phyloP scores from a whole-genome alignment of 306 rosid genomes.

The Alnus rubra region DNA sequence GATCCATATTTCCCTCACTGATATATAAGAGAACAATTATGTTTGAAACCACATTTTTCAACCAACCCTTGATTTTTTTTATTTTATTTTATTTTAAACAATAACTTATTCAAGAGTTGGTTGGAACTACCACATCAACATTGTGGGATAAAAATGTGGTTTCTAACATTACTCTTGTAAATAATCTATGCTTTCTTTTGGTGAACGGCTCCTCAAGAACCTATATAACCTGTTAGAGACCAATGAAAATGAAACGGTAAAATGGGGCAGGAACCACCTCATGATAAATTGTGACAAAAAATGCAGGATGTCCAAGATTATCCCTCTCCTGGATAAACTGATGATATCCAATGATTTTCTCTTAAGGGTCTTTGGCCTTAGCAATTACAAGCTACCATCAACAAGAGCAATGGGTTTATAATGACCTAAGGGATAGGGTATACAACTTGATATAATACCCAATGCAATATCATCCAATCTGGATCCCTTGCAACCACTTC shows the following conservation, averaged over 20 bases:
- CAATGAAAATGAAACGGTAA: neutral
- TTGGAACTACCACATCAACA: too few relatives aligned
- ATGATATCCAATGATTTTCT: neutral
- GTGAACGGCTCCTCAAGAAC: neutral
- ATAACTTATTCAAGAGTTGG: too few relatives aligned
- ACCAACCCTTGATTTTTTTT: too few relatives aligned
- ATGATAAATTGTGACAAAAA: neutral
- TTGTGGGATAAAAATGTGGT: too few relatives aligned
- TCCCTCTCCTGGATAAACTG: neutral
- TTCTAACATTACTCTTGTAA: neutral
- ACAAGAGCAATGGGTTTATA: neutral
- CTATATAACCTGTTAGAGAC: neutral
- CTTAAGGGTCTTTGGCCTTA: neutral
- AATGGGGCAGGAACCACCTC: neutral
- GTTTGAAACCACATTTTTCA: too few relatives aligned
- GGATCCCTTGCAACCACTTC: too few relatives aligned
- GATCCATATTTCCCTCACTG: neutral
- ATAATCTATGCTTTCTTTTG: neutral
- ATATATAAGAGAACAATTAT: too few relatives aligned
- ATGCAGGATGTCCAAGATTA: neutral
- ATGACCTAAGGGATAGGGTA: neutral
- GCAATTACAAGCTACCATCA: neutral
- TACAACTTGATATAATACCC: neutral
- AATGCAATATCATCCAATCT: neutral
- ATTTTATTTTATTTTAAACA: too few relatives aligned